phyloP scores from a whole-genome alignment of 2,329 filamentous ascomycete species.

The Thermomyces lanuginosus region DNA sequence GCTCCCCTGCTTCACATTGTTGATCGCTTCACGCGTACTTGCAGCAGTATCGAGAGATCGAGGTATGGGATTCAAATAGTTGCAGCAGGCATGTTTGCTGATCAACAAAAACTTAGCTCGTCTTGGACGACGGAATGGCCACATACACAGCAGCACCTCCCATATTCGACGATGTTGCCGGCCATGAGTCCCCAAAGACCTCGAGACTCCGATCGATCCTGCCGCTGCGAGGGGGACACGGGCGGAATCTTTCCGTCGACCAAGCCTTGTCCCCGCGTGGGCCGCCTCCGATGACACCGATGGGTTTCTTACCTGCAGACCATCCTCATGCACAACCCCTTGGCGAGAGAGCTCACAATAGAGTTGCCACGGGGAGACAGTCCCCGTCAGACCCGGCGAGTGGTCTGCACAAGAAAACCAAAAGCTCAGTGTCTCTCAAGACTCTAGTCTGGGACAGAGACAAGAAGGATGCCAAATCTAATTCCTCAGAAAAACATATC shows the following conservation, averaged over 20 bases:
- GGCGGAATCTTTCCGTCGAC: slow-evolving; percentile 27
- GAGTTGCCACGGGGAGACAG: slow-evolving; percentile 14
- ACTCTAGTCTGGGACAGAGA: slow-evolving; percentile 32
- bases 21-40: too few species aligned
- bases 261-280: slow-evolving; percentile 12
- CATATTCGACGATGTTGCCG: slow-evolving; percentile 24
- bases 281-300: slow-evolving; percentile 13
- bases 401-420: slow-evolving; percentile 36
- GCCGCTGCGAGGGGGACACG: slow-evolving; percentile 32
- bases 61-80: slow-evolving; percentile 1
- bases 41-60: too few species aligned
- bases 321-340: slow-evolving; percentile 30
- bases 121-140: slow-evolving; percentile 15
- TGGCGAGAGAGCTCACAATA: slow-evolving; percentile 24
- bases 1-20: too few species aligned
- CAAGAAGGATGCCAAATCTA: slow-evolving; percentile 25
- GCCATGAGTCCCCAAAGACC: slow-evolving; percentile 19
- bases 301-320: slow-evolving; percentile 34
- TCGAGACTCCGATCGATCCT: slow-evolving; percentile 39
- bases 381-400: slow-evolving; percentile 18
- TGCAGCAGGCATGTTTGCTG: slow-evolving; percentile 1
- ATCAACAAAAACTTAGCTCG: not conserved
- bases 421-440: slow-evolving; percentile 38
- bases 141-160: slow-evolving; percentile 14
- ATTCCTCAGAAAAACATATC: slow-evolving; percentile 24